phyloP scores from a whole-genome alignment of 768 basidiomycete species.

The Suillus subaureus region DNA sequence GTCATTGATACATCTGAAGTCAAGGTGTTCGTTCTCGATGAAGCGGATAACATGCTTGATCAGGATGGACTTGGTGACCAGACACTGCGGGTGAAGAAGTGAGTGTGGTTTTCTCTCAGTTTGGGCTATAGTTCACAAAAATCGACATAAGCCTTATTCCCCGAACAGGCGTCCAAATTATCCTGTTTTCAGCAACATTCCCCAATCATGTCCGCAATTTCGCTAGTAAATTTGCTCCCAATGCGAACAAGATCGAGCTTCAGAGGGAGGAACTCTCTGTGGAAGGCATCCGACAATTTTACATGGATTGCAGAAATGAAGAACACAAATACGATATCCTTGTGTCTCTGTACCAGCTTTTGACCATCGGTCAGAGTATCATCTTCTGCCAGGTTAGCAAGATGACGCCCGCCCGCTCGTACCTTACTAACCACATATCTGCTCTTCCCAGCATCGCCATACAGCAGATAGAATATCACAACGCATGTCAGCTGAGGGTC shows the following conservation, averaged over 20 bases:
- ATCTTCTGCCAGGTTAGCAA: slow-evolving; percentile 86
- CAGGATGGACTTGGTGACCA: slow-evolving; percentile 94
- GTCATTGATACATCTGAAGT: slow-evolving; percentile 81
- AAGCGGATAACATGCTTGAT: slow-evolving; percentile 99
- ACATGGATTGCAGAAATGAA: slow-evolving; percentile 93
- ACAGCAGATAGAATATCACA: slow-evolving; percentile 91
- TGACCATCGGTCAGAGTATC: slow-evolving; percentile 97
- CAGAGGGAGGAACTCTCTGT: slow-evolving; percentile 93
- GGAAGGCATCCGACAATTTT: slow-evolving; percentile 94
- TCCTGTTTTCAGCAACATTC: slow-evolving; percentile 98
- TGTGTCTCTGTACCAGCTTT: slow-evolving; percentile 82
- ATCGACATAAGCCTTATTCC: slow-evolving; percentile 53
- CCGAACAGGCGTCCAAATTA: slow-evolving; percentile 69
- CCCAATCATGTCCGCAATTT: slow-evolving; percentile 91
- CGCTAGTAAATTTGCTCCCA: slow-evolving; percentile 90
- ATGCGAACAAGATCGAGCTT: slow-evolving; percentile 94
- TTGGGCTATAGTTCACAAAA: slow-evolving; percentile 17
- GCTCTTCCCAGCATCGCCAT: slow-evolving; percentile 66
- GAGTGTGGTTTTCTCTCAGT: slow-evolving; percentile 24
- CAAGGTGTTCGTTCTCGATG: slow-evolving; percentile 94
- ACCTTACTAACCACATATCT: slow-evolving; percentile 1
- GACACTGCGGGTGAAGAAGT: slow-evolving; percentile 94
- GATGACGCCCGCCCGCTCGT: slow-evolving; percentile 24
- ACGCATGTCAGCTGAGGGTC: slow-evolving; percentile 90
- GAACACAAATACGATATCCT: slow-evolving; percentile 96